phyloP scores from a whole-genome alignment of 345 rosid species.

The Adansonia digitata region DNA sequence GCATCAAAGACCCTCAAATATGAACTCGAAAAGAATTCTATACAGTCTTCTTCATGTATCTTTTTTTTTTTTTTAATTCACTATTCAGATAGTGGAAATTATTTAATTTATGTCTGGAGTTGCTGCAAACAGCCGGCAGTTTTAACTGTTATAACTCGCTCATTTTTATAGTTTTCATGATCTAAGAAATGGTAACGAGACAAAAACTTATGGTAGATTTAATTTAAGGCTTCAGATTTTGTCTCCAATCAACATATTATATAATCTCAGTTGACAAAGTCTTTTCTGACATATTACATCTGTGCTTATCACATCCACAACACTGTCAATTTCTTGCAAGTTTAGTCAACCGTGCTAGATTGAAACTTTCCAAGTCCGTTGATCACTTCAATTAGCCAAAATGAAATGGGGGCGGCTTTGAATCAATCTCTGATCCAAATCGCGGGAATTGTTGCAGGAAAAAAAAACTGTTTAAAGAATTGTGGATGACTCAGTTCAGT shows the following conservation, averaged over 20 bases:
- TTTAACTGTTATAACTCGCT: background rate
- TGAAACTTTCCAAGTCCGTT: background rate
- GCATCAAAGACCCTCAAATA: too few relatives aligned
- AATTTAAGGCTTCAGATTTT: background rate
- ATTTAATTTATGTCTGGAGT: background rate
- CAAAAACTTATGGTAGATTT: background rate
- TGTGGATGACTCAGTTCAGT: too few relatives aligned
- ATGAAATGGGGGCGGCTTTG: background rate
- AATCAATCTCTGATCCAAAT: background rate
- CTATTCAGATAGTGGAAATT: background rate
- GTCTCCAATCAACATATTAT: background rate
- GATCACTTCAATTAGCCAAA: background rate
- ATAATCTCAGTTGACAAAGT: background rate
- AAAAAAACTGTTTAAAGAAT: too few relatives aligned
- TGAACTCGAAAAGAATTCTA: background rate
- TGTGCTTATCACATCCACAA: background rate
- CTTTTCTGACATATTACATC: background rate
- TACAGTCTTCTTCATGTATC: too few relatives aligned
- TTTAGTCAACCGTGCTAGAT: background rate
- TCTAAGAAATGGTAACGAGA: background rate
- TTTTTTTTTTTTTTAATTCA: too few relatives aligned
- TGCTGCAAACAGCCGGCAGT: background rate
- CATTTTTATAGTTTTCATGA: background rate
- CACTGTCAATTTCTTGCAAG: background rate
- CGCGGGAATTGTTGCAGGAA: too few relatives aligned